phyloP scores from a whole-genome alignment of 2,329 filamentous ascomycete genomes.

The Monosporascus cannonballus region DNA sequence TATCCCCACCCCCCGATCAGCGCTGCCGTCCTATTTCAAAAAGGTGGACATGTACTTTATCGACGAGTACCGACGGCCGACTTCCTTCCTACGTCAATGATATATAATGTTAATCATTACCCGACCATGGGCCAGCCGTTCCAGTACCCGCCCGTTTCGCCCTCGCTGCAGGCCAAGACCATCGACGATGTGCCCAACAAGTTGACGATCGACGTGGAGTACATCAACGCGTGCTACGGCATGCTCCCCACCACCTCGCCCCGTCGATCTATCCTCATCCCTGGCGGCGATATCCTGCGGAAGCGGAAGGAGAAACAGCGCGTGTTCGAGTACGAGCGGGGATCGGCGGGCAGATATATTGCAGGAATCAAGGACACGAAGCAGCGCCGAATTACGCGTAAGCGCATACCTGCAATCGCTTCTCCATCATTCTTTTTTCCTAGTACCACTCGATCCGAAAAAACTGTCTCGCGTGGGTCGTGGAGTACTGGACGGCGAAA shows the following conservation, averaged over 20 bases:
- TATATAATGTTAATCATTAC: too few relatives aligned
- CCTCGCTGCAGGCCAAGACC: not conserved
- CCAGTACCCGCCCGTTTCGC: not conserved
- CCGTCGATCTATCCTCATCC: not conserved
- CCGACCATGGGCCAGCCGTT: not conserved
- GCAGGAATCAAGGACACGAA: not conserved
- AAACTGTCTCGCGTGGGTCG: too few relatives aligned
- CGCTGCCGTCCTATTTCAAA: too few relatives aligned
- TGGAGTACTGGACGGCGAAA: too few relatives aligned
- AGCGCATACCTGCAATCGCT: too few relatives aligned
- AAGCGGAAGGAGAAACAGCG: not conserved
- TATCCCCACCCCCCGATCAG: too few relatives aligned
- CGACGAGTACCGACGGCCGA: not conserved
- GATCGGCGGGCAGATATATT: not conserved
- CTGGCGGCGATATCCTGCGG: not conserved
- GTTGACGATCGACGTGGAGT: not conserved
- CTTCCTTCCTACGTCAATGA: not conserved
- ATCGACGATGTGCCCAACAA: slow-evolving; percentile 1
- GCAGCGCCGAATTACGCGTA: not conserved
- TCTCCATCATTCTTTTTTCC: too few relatives aligned
- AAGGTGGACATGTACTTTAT: too few relatives aligned
- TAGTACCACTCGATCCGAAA: too few relatives aligned
- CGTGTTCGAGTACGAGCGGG: not conserved
- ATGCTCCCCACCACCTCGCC: not conserved
- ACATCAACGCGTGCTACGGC: not conserved